Conservation (phyloP, 176 grass and related monocot species). For the Areca catechu region DNA sequence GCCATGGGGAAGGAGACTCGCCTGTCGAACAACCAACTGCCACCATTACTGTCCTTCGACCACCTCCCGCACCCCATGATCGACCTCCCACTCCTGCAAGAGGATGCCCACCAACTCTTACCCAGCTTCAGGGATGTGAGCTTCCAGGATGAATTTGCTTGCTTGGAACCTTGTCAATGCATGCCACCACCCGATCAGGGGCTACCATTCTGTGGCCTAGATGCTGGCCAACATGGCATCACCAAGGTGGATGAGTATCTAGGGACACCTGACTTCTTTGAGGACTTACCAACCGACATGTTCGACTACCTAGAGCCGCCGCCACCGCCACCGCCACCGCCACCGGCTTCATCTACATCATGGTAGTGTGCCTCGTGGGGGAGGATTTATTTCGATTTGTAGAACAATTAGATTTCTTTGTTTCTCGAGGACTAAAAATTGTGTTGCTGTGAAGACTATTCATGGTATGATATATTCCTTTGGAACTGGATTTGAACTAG, state of each 20-base stretch:
- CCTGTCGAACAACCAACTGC: constrained; percentile 19
- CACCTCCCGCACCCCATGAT: constrained; percentile 22
- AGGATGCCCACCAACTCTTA: not conserved
- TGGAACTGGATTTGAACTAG: too few species aligned
- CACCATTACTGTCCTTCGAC: constrained; percentile 1
- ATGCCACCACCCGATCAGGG: constrained; percentile 7
- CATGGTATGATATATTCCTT: too few species aligned
- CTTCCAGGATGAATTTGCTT: constrained; percentile 11
- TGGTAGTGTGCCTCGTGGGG: not conserved
- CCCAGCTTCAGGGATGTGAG: constrained; percentile 4
- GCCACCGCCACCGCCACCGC: not conserved
- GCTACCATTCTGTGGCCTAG: constrained; percentile 26
- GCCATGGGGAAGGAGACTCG: constrained; percentile 3
- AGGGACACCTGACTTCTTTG: constrained; percentile 20
- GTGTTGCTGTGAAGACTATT: not conserved
- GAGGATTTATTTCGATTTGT: too few species aligned
- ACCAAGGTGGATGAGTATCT: constrained; percentile 7
- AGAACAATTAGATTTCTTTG: too few species aligned
- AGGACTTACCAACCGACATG: constrained; percentile 37
- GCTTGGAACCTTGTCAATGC: constrained; percentile 14
- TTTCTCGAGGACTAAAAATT: too few species aligned
- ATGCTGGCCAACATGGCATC: not conserved
- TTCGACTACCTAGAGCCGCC: constrained; percentile 30
- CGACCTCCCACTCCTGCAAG: constrained; percentile 10
- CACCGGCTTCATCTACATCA: constrained; percentile 4